A percentile compares a stretch with the other conserved stretches of the same genome.
phyloP scores from a whole-genome alignment of 106 monocot species.

The Apostasia shenzhenica region DNA sequence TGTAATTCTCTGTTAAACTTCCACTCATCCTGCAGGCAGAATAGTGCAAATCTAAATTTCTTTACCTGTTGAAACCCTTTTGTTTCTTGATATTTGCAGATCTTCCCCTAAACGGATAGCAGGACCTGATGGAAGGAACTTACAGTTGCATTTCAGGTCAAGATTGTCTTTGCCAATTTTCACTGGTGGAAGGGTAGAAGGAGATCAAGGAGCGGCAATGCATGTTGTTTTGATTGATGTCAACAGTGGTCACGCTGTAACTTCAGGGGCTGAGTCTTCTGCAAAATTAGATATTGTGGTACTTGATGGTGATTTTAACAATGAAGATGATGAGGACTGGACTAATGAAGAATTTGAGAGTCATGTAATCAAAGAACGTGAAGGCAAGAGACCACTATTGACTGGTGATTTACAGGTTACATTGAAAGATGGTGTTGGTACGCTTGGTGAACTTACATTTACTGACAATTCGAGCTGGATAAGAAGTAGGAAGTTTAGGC shows the following conservation, averaged over 20 bases:
- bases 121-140: constrained; percentile 37
- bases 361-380: constrained; percentile 39
- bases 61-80: background rate
- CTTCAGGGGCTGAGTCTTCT: constrained; percentile 27
- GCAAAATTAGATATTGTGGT: constrained; percentile 35
- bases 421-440: constrained; percentile 41
- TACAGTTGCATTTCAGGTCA: constrained; percentile 30
- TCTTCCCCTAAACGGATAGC: constrained; percentile 29
- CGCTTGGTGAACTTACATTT: constrained; percentile 35
- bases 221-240: constrained; percentile 38
- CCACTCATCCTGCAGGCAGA: too few relatives aligned
- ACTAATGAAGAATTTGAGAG: constrained; percentile 33
- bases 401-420: constrained; percentile 31
- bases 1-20: too few relatives aligned
- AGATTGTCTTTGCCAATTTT: constrained; percentile 31
- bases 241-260: constrained; percentile 19
- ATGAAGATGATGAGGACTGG: constrained; percentile 35
- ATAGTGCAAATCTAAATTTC: background rate
- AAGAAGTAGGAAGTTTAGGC: constrained; percentile 38
- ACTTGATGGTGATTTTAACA: constrained; percentile 47
- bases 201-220: constrained; percentile 37
- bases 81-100: constrained; percentile 1
- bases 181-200: constrained; percentile 39
- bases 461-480: constrained; percentile 49
- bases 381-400: constrained; percentile 40